phyloP scores from a whole-genome alignment of 1,284 basidiomycete species.

The Melampsora abietis-canadensis region DNA sequence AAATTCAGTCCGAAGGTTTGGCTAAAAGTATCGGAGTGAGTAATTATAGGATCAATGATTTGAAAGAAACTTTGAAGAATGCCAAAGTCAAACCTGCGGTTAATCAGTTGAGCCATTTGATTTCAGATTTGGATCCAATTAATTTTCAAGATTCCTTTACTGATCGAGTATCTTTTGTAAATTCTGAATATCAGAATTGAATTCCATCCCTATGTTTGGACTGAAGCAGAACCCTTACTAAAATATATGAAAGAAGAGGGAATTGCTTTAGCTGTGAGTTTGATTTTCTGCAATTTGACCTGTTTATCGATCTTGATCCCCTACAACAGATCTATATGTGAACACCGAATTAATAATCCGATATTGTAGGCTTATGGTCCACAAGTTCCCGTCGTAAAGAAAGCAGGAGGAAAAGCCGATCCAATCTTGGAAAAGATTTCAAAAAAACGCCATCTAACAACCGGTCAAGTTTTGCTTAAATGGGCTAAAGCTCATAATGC shows the following conservation, averaged over 20 bases:
- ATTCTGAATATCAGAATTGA: constrained; percentile 12
- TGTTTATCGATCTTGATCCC: background rate
- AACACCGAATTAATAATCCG: background rate
- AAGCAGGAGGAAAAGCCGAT: constrained; percentile 21
- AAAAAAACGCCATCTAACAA: constrained; percentile 1
- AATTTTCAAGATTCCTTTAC: background rate
- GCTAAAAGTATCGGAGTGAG: constrained; percentile 39
- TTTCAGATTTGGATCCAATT: background rate
- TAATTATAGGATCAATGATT: constrained; percentile 31
- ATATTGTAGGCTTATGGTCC: constrained; percentile 18
- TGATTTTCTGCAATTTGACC: background rate
- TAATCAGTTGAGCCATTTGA: constrained; percentile 19
- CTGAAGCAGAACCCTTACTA: constrained; percentile 27
- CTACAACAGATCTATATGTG: background rate
- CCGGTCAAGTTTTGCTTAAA: constrained; percentile 26
- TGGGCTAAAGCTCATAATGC: constrained; percentile 27
- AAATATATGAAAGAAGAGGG: constrained; percentile 23
- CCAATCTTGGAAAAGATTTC: constrained; percentile 24
- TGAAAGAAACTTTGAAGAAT: constrained; percentile 24
- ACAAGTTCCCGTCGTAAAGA: constrained; percentile 24
- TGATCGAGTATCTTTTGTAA: background rate
- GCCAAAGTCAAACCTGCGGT: constrained; percentile 29
- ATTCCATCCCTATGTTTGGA: constrained; percentile 42
- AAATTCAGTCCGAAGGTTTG: constrained; percentile 13
- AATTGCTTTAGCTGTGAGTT: constrained; percentile 14